Base-by-base conservation (phyloP, 1,284 basidiomycete species). In the Cryptococcus deneoformans region DNA sequence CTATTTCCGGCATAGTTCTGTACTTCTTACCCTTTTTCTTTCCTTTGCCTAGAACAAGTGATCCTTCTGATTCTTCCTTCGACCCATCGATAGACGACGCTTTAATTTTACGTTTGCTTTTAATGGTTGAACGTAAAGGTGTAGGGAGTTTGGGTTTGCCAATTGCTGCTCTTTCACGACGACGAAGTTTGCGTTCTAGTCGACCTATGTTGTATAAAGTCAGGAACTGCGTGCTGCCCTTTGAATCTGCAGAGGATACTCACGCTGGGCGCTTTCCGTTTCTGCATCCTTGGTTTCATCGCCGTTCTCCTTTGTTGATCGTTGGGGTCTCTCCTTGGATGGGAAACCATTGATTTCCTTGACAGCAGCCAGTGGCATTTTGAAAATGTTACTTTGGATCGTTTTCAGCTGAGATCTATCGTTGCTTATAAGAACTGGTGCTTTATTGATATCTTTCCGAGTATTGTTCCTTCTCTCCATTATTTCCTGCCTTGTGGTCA, bases 131-230 rank as follows among this genome's bases (percentile, higher is more conserved):
- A 6, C 20, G 24, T 7, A 35, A 29, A 29, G 29, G 46, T 14
- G 50, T 37, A 39, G 29, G 14, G 14, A 52, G 53, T 39, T 58
- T 59, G 20, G 57, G 61, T 11, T 64, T 61, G 36, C 53, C 16
- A 38, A 60, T 60, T 0, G 62, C 60, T 37, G 61, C 61, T 49
- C 58, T 58, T 11, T 54, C 58, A 43, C 59, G 40, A 45, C 61
- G 47, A 1, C 58, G 53, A 14, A 59, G n/a, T 29, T 60, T 66
- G 5, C 64, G 62, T 24, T 59, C 57, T 6, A 53, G 34, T 14
- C 50, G 54, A 12, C 61, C 64, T 65, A 44, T 7, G 24, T 29
- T 29, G 29, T 29, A 29, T 29, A 29, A 29, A 29, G 29, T 29
- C 29, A 29, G 36, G 29, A 20, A 7, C 42, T 53, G 45, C 49